Conservation (phyloP, 2,329 filamentous ascomycete species). For the Dactylellina sp. region DNA sequence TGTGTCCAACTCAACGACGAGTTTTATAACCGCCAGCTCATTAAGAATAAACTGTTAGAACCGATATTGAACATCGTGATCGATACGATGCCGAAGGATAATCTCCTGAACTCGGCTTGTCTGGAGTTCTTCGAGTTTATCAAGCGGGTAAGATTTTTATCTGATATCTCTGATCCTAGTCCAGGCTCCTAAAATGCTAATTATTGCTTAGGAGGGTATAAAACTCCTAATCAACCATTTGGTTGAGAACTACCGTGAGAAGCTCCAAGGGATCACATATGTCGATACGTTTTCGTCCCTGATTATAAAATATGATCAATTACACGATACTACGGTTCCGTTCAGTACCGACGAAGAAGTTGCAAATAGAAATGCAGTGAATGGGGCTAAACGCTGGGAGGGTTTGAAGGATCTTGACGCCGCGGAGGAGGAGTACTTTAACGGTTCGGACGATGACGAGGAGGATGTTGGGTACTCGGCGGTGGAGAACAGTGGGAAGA, state of each 20-base stretch:
- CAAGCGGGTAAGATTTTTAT: constrained; percentile 65
- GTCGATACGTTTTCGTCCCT: constrained; percentile 85
- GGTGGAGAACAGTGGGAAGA: constrained; percentile 62
- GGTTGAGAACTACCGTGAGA: constrained; percentile 84
- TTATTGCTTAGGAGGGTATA: constrained; percentile 73
- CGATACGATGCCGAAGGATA: constrained; percentile 89
- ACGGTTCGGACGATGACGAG: constrained; percentile 87
- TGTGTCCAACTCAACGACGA: constrained; percentile 87
- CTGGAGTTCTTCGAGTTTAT: constrained; percentile 94
- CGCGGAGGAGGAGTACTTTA: constrained; percentile 93
- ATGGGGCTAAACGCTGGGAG: constrained; percentile 73
- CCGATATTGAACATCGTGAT: constrained; percentile 86
- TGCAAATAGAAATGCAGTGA: constrained; percentile 66
- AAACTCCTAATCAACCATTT: constrained; percentile 85
- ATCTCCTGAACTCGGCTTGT: constrained; percentile 91
- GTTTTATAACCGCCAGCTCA: constrained; percentile 87
- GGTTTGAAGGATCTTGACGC: constrained; percentile 85
- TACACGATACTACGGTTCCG: constrained; percentile 74
- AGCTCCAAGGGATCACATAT: constrained; percentile 79
- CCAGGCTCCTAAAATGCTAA: not conserved
- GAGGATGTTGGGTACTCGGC: constrained; percentile 70
- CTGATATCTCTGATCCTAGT: not conserved
- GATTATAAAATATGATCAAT: constrained; percentile 81
- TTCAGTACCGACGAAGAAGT: constrained; percentile 69
- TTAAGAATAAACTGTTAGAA: constrained; percentile 81